Evolutionary conservation across 306 rosid genomes (phyloP).

Genomic region (Vicia villosa): DNA sequence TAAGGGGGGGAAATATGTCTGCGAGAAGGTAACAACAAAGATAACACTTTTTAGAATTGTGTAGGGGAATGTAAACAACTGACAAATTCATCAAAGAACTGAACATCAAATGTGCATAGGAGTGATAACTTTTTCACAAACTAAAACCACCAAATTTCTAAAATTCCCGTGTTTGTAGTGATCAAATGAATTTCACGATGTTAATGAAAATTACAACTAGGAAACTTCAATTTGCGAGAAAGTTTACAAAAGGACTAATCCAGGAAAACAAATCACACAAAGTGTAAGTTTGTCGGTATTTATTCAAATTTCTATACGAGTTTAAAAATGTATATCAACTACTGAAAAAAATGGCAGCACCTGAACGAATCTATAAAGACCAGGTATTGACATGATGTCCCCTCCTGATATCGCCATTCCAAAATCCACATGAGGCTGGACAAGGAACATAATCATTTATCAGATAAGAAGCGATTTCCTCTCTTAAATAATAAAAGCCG

Average conservation of each 20-base stretch:
- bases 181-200: not conserved
- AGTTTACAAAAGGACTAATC: not conserved
- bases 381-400: conserved; percentile 90
- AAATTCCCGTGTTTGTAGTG: conserved; percentile 12
- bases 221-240: conserved; percentile 13
- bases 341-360: conserved; percentile 48
- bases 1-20: not conserved
- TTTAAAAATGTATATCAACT: no score
- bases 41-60: not conserved
- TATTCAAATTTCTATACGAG: no score
- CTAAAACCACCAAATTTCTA: conserved; percentile 3
- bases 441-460: conserved; percentile 10
- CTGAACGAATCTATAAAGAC: conserved; percentile 83
- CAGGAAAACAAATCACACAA: no score
- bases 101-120: conserved; percentile 12
- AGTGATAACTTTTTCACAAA: not conserved
- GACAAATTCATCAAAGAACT: conserved; percentile 21
- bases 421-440: conserved; percentile 91
- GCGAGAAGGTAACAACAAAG: conserved; percentile 10
- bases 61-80: conserved; percentile 12
- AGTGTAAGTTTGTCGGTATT: no score
- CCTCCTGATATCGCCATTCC: conserved; percentile 86
- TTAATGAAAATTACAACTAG: conserved; percentile 14
- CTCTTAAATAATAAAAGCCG: conserved; percentile 16
- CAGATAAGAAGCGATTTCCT: conserved; percentile 14